Conservation (phyloP, 768 basidiomycete species). For the Clitopilus hobsonii region DNA sequence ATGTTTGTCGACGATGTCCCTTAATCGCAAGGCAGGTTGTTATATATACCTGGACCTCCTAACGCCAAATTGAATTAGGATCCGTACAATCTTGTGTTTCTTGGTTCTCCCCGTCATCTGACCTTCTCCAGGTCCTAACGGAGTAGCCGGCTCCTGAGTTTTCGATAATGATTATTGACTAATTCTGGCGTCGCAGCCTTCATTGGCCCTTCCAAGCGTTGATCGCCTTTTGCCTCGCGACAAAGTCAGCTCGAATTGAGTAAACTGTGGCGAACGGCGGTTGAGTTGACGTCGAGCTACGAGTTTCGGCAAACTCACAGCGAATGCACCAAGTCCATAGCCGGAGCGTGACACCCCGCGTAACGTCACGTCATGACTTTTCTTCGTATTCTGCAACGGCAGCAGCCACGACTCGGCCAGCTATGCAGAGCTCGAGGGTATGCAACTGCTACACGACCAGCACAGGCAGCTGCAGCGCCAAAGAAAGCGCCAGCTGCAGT, state of each 20-base stretch:
- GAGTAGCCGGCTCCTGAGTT: background rate
- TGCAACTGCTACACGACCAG: conserved; percentile 7
- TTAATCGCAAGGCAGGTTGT: background rate
- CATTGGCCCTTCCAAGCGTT: background rate
- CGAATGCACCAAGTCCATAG: background rate
- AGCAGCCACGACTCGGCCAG: conserved; percentile 9
- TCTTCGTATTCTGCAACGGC: conserved; percentile 17
- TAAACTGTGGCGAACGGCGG: too few relatives aligned
- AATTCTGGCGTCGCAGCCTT: too few relatives aligned
- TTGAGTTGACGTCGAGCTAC: too few relatives aligned
- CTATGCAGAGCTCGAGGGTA: conserved; percentile 11
- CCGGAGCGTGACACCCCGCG: conserved; percentile 6
- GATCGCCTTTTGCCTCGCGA: too few relatives aligned
- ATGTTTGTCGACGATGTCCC: background rate
- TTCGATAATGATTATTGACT: background rate
- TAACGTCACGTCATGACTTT: conserved; percentile 20
- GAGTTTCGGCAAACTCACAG: background rate
- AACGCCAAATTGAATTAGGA: too few relatives aligned
- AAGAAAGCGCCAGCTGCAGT: conserved; percentile 7
- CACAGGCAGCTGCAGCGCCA: conserved; percentile 7
- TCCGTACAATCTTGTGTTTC: too few relatives aligned
- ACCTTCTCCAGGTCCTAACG: background rate
- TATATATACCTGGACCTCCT: conserved; percentile 1
- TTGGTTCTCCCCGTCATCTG: background rate
- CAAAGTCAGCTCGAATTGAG: too few relatives aligned